These are phyloP conservation scores for Protostelium mycophagum DNA, from an alignment of 78 protist species.

Conservation along the genomic window DNA sequence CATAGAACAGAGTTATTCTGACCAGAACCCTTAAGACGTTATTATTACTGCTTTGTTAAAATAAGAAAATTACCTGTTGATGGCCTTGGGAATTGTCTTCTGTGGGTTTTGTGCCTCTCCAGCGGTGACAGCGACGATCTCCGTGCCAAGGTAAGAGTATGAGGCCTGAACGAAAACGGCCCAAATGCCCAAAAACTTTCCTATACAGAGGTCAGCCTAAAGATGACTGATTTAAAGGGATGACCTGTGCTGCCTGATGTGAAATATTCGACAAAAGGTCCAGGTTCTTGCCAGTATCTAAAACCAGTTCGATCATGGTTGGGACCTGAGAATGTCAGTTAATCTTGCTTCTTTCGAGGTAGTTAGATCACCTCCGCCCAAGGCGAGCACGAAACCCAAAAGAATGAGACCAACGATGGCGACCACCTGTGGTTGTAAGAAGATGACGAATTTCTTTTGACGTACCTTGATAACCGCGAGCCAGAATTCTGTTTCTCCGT, in stretches of 20 bases:
- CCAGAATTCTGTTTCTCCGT: no score
- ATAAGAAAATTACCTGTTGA: no score
- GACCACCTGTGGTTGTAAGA: no score
- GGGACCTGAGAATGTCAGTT: not conserved
- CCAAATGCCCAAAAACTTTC: not conserved
- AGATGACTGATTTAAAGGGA: not conserved
- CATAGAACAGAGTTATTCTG: not conserved
- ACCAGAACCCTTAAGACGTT: no score
- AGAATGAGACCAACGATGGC: not conserved
- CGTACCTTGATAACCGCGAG: no score
- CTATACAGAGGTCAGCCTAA: not conserved
- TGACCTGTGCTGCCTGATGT: no score
- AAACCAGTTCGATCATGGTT: not conserved
- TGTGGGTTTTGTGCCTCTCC: not conserved
- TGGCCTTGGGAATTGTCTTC: conserved; percentile 1
- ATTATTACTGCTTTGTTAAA: no score
- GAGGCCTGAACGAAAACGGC: conserved; percentile 8
- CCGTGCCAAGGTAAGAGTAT: conserved; percentile 9
- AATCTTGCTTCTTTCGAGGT: not conserved
- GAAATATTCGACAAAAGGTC: no score
- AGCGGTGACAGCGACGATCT: conserved; percentile 4
- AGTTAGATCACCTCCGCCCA: not conserved
- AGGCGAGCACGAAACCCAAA: not conserved
- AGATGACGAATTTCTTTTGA: no score
- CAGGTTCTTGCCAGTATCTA: not conserved